phyloP scores from a whole-genome alignment of 805 yeast species.

The Priceomyces melissophilus region DNA sequence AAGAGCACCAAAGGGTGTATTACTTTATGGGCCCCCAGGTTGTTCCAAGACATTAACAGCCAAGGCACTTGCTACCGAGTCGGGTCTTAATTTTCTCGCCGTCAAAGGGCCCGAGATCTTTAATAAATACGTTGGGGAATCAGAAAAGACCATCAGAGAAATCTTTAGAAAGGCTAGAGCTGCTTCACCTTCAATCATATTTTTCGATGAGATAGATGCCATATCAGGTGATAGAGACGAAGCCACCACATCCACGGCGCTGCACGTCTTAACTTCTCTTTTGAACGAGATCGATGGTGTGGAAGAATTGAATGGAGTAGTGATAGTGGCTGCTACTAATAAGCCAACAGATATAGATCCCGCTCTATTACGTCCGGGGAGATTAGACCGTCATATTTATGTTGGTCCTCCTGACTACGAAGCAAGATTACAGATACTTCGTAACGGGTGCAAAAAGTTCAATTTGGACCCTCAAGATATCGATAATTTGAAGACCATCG shows the following conservation, averaged over 20 bases:
- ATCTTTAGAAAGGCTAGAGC: constrained; percentile 91
- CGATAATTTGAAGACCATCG: constrained; percentile 51
- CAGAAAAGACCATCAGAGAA: constrained; percentile 90
- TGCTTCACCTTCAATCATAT: constrained; percentile 90
- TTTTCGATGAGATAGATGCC: constrained; percentile 97
- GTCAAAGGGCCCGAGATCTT: constrained; percentile 97
- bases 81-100: constrained; percentile 89
- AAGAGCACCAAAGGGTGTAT: constrained; percentile 86
- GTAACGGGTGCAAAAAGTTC: constrained; percentile 68
- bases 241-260: constrained; percentile 64
- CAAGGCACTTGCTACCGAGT: constrained; percentile 91
- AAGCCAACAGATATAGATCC: constrained; percentile 92
- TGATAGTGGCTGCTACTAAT: constrained; percentile 93
- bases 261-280: constrained; percentile 83
- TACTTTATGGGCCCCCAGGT: constrained; percentile 97
- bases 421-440: constrained; percentile 76
- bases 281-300: constrained; percentile 97
- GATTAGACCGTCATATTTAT: constrained; percentile 88
- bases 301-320: constrained; percentile 90
- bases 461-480: constrained; percentile 37
- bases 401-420: constrained; percentile 86
- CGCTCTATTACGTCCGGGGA: constrained; percentile 91
- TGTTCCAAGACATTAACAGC: constrained; percentile 95
- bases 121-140: constrained; percentile 94
- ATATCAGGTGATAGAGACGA: constrained; percentile 72